Evolutionary conservation across 441 rosid species (phyloP), one percentile per base, ranked within the genome.

Genomic region (Breynia disticha): DNA sequence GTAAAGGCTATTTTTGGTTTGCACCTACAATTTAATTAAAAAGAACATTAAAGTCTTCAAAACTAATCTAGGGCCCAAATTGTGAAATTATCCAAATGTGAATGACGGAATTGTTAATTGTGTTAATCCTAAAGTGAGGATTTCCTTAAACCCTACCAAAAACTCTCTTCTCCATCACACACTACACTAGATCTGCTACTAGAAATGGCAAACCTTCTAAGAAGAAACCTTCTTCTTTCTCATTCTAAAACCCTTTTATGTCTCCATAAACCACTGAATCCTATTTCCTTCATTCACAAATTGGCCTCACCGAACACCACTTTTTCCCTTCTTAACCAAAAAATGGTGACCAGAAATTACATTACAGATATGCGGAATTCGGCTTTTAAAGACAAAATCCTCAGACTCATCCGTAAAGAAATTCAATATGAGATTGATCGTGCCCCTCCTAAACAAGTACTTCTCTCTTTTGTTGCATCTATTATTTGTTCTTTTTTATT

Each of bases 391-490:
- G 77, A 66, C 16, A 73, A 72, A 64, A 69, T 86, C 59, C 65
- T 65, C 62, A 67, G 91, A 48, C 63, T 73, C 7, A 67, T 81
- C 19, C 78, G 85, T 11, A 59, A 67, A 8, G 88, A 83, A 49
- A 79, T 81, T 16, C 80, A 77, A 4, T 81, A 76, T 54, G 95
- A 83, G 65, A 69, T 76, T 52, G 77, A 81, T 7, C 72, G 42
- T 19, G 64, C 61, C 11, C 74, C 85, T 60, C 84, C 82, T 18
- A 59, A 56, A 52, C 80, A 71, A 72, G 90, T 86, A 54, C 15
- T 7, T 11, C 38, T 24, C 8, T 13, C n/a, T 58, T 19, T 0
- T 14, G 15, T 55, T 14, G 1, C 20, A 4, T 12, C 3, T n/a
- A 3, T 35, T 48, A 5, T 47, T 2, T 16, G 16, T 1, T 5